These are phyloP conservation scores for Lentinula boryana DNA, from an alignment of 768 basidiomycete genomes.

Conservation along the genomic window DNA sequence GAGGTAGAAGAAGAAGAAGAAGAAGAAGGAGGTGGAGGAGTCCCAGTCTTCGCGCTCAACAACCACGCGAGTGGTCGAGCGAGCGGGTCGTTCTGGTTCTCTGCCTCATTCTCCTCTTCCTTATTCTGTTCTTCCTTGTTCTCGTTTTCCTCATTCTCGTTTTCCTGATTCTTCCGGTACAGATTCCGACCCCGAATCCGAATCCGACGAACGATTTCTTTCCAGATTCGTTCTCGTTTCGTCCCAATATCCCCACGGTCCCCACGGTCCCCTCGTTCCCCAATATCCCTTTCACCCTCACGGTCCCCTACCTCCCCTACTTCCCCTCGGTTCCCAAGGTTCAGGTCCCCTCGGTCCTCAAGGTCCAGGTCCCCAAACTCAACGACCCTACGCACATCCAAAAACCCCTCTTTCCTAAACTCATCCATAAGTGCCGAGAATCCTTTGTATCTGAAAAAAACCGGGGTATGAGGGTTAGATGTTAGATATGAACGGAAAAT, in stretches of 20 bases:
- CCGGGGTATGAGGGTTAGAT: not conserved
- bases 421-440: not conserved
- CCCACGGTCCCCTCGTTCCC: too few species aligned
- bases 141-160: not conserved
- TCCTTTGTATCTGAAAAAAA: not conserved
- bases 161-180: not conserved
- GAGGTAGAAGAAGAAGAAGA: not conserved
- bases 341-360: too few species aligned
- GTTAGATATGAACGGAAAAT: too few species aligned
- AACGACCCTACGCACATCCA: not conserved
- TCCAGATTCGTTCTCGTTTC: too few species aligned
- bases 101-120: too few species aligned
- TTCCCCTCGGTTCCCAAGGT: too few species aligned
- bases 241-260: too few species aligned
- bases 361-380: too few species aligned
- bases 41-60: constrained; percentile 11
- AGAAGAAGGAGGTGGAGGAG: not conserved
- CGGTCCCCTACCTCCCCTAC: too few species aligned
- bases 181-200: too few species aligned
- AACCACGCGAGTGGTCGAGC: constrained; percentile 32
- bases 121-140: not conserved
- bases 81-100: constrained; percentile 27
- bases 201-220: too few species aligned
- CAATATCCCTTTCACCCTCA: too few species aligned
- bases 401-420: not conserved